These are phyloP conservation scores for Alternaria metachromatica DNA, from an alignment of 2,329 filamentous ascomycete genomes.

Conservation along the genomic window DNA sequence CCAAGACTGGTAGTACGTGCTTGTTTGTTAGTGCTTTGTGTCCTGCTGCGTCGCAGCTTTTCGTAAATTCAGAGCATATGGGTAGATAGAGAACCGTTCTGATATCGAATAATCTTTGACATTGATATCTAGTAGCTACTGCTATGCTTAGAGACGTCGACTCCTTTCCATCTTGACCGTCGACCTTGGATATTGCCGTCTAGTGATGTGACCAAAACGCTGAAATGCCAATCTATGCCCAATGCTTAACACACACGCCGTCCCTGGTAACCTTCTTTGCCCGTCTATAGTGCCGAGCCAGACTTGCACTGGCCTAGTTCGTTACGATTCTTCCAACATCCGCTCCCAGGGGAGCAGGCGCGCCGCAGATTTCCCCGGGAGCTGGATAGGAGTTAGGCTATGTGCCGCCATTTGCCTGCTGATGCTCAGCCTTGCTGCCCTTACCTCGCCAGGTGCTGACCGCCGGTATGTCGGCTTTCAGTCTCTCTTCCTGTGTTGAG, in stretches of 20 bases:
- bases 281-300: constrained; percentile 1
- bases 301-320: not conserved
- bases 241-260: constrained; percentile 4
- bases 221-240: constrained; percentile 14
- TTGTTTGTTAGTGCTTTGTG: not conserved
- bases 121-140: not conserved
- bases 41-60: not conserved
- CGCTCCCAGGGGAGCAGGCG: constrained; percentile 9
- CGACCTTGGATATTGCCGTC: constrained; percentile 5
- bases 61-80: not conserved
- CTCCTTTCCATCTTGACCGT: not conserved
- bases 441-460: constrained; percentile 97
- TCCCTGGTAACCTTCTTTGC: not conserved
- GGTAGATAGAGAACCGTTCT: not conserved
- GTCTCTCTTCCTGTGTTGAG: constrained; percentile 86
- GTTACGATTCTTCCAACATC: constrained; percentile 6
- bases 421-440: constrained; percentile 89
- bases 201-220: constrained; percentile 17
- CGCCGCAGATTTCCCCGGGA: constrained; percentile 7
- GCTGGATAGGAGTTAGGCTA: constrained; percentile 26
- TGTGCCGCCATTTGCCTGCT: constrained; percentile 51
- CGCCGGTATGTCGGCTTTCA: constrained; percentile 89
- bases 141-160: constrained; percentile 1
- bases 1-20: not conserved
- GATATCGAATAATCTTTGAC: not conserved